A percentile compares a stretch with the other conserved stretches of the same genome.
Evolutionary conservation across 1,284 basidiomycete species (phyloP).

Genomic region (Cutaneotrichosporon cavernicola): DNA sequence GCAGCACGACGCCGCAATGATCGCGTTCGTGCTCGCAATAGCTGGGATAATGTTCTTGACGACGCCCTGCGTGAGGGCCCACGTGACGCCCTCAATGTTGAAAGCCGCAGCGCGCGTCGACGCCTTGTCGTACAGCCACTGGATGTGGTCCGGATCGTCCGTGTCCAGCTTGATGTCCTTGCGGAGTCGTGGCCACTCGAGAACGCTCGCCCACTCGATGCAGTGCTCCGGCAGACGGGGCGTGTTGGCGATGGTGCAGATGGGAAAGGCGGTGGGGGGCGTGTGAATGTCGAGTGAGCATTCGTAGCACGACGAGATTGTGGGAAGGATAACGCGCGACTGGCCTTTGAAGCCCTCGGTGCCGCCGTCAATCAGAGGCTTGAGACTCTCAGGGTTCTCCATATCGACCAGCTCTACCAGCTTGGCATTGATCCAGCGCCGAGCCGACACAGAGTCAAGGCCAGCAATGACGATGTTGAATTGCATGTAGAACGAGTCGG

Average conservation of each 20-base stretch:
- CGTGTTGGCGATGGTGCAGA: constrained; percentile 99
- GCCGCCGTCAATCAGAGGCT: constrained; percentile 98
- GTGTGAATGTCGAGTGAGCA: constrained; percentile 95
- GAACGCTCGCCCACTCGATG: constrained; percentile 99
- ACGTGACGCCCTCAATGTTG: constrained; percentile 96
- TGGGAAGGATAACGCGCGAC: constrained; percentile 93
- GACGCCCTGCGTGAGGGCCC: constrained; percentile 95
- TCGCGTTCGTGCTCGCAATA: constrained; percentile 93
- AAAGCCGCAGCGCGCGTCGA: constrained; percentile 80
- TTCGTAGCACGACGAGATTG: constrained; percentile 94
- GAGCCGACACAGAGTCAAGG: constrained; percentile 94
- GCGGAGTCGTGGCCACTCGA: constrained; percentile 93
- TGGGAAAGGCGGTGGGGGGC: constrained; percentile 94
- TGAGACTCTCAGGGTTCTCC: constrained; percentile 86
- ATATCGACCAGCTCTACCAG: constrained; percentile 90
- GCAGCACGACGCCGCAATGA: constrained; percentile 95
- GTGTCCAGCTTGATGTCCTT: constrained; percentile 93
- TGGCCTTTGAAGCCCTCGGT: constrained; percentile 99
- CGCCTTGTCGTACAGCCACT: constrained; percentile 85
- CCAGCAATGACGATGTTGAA: constrained; percentile 97
- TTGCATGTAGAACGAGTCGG: constrained; percentile 91
- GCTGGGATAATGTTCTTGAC: constrained; percentile 99
- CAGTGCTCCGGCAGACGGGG: constrained; percentile 97
- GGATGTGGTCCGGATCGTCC: constrained; percentile 94
- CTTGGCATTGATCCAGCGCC: constrained; percentile 98